Evolutionary conservation across 129 eudicot genomes (phyloP), one percentile per base, ranked within the genome.

Genomic region (Erigeron canadensis): DNA sequence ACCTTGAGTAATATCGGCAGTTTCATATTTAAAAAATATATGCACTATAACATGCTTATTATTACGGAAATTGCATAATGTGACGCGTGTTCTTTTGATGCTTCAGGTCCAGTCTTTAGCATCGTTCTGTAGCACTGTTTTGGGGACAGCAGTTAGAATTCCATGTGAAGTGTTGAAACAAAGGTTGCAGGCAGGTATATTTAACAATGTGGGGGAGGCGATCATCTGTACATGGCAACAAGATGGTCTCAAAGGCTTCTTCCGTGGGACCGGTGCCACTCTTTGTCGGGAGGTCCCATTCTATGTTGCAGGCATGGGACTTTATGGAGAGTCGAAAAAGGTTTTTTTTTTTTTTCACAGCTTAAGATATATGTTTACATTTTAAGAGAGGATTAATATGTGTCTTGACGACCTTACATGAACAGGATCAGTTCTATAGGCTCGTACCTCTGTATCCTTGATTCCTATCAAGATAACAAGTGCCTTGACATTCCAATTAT

Each of bases 261-360:
- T 93, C 75, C 96, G 98, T 69, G 98, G 98, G 84, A 93, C 98
- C 5, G 96, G 95, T 75, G 98, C 91, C 4, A 93, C 98, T 63
- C 91, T 93, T n/a, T 93, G 87, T 67, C 89, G 98, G 19, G 98
- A 93, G 76, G 95, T 93, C 63, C 98, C 98, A 0, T 87, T 93
- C 70, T 93, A 93, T 77, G 98, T 93, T 8, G 95, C 96, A 3
- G 98, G 98, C 78, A 87, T 89, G 95, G 98, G 98, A 50, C 90
- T 93, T 34, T 89, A 93, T 56, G 95, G 95, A 22, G 98, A 93
- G 77, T 89, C 98, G 74, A 93, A 93, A 81, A 93, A 89, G 96
- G 98, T 93, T 80, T 15, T 34, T 10, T 59, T 15, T 63, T 64
- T 15, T 1, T 7, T 5, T 48, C 77, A 8, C 43, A 38, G n/a